Conservation (phyloP, 2,329 filamentous ascomycete species). For the Phoma sp. region DNA sequence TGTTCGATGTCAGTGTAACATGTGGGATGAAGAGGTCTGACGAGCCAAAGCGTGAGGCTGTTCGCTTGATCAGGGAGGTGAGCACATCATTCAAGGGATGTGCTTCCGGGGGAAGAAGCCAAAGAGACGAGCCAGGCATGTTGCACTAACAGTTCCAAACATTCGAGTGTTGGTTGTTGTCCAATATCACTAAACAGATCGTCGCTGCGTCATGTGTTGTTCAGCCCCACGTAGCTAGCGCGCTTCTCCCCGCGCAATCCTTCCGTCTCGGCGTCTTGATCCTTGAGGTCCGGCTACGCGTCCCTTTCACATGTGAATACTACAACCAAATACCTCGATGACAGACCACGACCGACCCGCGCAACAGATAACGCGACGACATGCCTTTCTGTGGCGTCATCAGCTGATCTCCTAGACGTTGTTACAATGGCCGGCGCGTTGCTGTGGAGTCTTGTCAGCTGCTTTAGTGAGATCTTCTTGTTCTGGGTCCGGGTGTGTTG, state of each 20-base stretch:
- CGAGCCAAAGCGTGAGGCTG: constrained; percentile 45
- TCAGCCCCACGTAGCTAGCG: constrained; percentile 3
- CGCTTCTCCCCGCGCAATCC: constrained; percentile 7
- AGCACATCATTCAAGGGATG: constrained; percentile 42
- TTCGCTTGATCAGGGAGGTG: constrained; percentile 43
- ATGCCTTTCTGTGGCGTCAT: constrained; percentile 23
- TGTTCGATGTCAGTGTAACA: constrained; percentile 51
- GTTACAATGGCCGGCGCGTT: constrained; percentile 29
- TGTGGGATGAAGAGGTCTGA: constrained; percentile 50
- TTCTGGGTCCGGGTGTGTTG: constrained; percentile 51
- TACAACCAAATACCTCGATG: constrained; percentile 21
- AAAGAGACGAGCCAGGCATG: constrained; percentile 53
- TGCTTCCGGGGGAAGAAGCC: constrained; percentile 49
- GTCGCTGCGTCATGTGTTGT: constrained; percentile 8
- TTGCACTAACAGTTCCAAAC: constrained; percentile 6
- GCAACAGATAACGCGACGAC: constrained; percentile 37
- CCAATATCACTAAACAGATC: neutral
- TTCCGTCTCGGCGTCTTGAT: constrained; percentile 8
- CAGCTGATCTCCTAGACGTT: constrained; percentile 9
- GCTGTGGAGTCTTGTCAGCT: constrained; percentile 39
- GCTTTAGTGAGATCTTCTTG: constrained; percentile 47
- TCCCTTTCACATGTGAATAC: constrained; percentile 13
- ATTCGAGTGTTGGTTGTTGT: neutral
- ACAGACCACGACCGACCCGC: constrained; percentile 24
- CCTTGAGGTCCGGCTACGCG: neutral